Conservation (phyloP, 139 green algal genomes). For the Parachlorella kessleri region DNA sequence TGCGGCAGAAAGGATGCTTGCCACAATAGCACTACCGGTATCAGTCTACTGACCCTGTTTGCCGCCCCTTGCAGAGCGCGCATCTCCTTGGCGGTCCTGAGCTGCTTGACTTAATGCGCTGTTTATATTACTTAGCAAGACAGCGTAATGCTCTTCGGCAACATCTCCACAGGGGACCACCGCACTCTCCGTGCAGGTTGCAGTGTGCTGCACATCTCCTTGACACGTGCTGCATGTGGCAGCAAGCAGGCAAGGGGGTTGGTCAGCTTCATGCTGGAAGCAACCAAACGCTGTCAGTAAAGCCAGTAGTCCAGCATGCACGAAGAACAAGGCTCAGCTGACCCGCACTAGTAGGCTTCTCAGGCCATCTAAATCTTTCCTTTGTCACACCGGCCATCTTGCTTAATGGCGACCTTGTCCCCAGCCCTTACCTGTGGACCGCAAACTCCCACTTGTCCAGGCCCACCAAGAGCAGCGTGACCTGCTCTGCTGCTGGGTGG, state of each 20-base stretch:
- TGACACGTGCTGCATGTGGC: neutral
- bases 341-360: neutral
- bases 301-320: neutral
- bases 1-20: no score
- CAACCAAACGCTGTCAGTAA: neutral
- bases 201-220: slow-evolving; percentile 3
- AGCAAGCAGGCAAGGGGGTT: neutral
- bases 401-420: neutral
- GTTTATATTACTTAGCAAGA: neutral
- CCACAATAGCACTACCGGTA: no score
- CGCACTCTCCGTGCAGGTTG: neutral
- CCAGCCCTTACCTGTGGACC: slow-evolving; percentile 7
- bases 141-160: neutral
- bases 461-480: slow-evolving; percentile 11
- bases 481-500: neutral
- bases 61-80: neutral
- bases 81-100: neutral
- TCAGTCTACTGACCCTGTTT: no score
- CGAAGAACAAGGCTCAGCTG: neutral
- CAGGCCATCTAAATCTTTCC: neutral
- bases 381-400: no score
- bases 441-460: slow-evolving; percentile 29
- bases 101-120: neutral
- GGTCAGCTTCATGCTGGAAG: neutral
- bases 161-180: slow-evolving; percentile 5